Conservation (phyloP, 257 asterid species). For the Solanum arcanum region DNA sequence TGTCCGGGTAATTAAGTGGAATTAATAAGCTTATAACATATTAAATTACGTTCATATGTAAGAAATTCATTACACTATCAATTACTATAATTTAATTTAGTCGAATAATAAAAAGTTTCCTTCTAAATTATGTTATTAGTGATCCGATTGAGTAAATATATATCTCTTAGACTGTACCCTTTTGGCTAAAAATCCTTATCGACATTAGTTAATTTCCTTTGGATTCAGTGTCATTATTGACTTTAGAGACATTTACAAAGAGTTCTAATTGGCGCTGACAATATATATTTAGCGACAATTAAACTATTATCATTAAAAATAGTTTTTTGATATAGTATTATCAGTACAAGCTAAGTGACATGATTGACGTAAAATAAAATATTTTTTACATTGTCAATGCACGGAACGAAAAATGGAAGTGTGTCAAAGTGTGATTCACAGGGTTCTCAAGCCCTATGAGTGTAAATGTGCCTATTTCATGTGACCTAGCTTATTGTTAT, state of each 20-base stretch:
- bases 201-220: no score
- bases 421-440: slow-evolving; percentile 3
- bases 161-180: no score
- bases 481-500: slow-evolving; percentile 26
- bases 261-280: no score
- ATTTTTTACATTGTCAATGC: background rate
- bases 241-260: no score
- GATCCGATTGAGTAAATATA: background rate
- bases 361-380: background rate
- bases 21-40: no score
- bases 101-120: no score
- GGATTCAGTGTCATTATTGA: no score
- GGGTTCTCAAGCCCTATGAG: slow-evolving; percentile 22
- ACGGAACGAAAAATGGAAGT: background rate
- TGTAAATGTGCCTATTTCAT: slow-evolving; percentile 27
- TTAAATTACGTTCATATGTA: background rate
- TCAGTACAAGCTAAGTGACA: no score
- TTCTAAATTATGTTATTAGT: background rate
- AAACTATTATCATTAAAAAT: no score
- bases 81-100: no score
- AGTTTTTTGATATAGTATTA: no score
- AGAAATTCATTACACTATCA: background rate
- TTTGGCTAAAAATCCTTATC: fast-evolving
- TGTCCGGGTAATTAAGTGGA: background rate
- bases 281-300: no score